Evolutionary conservation across 805 yeast species (phyloP), one percentile per base, ranked within the genome.

Genomic region (Kuraishia cidri): DNA sequence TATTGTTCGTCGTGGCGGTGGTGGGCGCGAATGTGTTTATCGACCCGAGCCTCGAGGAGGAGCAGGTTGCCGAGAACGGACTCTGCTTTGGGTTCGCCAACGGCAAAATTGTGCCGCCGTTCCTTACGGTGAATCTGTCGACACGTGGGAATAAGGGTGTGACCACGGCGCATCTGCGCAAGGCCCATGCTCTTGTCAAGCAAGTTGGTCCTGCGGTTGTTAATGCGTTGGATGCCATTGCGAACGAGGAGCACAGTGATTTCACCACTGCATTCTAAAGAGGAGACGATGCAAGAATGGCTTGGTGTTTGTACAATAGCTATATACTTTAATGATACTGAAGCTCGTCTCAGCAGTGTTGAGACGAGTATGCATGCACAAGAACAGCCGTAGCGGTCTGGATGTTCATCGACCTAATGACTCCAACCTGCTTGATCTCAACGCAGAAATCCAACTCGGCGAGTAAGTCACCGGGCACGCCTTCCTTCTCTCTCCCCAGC

Each of bases 341-440:
- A 6, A 16, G n/a, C 8, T 16, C 20, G n/a, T n/a, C 9, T 8
- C 7, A 27, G 16, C 19, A 18, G 45, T 78, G 79, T 46, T 78
- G 84, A 13, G 67, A 52, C 1, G 94, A 76, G 47, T 90, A 88
- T 0, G 96, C 92, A 55, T 88, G 94, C 5, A 87, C 95, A 32
- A 88, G 74, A 14, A 88, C 87, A 0, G 97, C 97, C 1, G 97
- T 79, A 1, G 97, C 97, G 0, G 97, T 88, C 58, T 88, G 97
- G 39, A 88, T 88, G 48, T 88, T 88, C 97, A 88, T 88, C 1
- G 96, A 87, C 43, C 97, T 67, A 26, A 90, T 76, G 12, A 88
- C 87, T 11, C 97, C 97, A 26, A 75, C 79, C 51, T 88, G 97
- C 49, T 86, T 84, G 44, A 88, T 88, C 48, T 88, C 95, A 26